Conservation (phyloP, 495 filamentous ascomycete species). For the Sphaerosporella brunnea region DNA sequence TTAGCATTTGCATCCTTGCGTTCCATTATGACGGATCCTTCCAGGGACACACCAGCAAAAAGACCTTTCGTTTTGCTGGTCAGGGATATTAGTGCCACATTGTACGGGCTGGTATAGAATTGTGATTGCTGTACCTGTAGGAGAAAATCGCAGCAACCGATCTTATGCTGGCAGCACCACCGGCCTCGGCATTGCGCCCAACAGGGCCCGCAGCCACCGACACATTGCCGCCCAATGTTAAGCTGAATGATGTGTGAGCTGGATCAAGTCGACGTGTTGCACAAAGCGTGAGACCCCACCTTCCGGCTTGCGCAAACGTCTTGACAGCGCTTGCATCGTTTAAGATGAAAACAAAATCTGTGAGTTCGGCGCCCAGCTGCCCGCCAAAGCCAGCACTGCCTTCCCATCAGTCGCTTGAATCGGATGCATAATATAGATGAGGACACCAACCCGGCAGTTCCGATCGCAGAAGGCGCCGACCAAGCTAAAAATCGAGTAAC, state of each 20-base stretch:
- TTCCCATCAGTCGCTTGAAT: neutral
- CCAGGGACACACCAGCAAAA: slow-evolving; percentile 86
- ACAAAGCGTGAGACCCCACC: slow-evolving; percentile 16
- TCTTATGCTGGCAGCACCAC: slow-evolving; percentile 77
- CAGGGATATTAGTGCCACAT: slow-evolving; percentile 7
- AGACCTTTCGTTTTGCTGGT: slow-evolving; percentile 81
- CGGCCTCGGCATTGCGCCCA: slow-evolving; percentile 88
- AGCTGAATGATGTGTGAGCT: slow-evolving; percentile 1
- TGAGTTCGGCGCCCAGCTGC: slow-evolving; percentile 93
- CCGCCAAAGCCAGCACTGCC: slow-evolving; percentile 67
- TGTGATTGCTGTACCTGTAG: slow-evolving; percentile 34
- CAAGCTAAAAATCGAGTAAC: too few species aligned
- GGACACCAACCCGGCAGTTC: slow-evolving; percentile 45
- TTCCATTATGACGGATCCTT: slow-evolving; percentile 80
- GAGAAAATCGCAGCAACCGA: slow-evolving; percentile 85
- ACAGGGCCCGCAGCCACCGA: slow-evolving; percentile 88
- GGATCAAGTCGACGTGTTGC: neutral
- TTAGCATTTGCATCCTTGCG: slow-evolving; percentile 93
- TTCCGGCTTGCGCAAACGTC: slow-evolving; percentile 84
- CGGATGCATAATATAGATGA: neutral
- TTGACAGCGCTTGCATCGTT: slow-evolving; percentile 84
- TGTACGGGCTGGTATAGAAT: neutral
- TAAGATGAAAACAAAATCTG: slow-evolving; percentile 92
- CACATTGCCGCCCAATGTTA: slow-evolving; percentile 91
- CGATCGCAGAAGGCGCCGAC: slow-evolving; percentile 87